Evolutionary conservation across 2,329 filamentous ascomycete species (phyloP).

Genomic region (Diaporthe amygdali): DNA sequence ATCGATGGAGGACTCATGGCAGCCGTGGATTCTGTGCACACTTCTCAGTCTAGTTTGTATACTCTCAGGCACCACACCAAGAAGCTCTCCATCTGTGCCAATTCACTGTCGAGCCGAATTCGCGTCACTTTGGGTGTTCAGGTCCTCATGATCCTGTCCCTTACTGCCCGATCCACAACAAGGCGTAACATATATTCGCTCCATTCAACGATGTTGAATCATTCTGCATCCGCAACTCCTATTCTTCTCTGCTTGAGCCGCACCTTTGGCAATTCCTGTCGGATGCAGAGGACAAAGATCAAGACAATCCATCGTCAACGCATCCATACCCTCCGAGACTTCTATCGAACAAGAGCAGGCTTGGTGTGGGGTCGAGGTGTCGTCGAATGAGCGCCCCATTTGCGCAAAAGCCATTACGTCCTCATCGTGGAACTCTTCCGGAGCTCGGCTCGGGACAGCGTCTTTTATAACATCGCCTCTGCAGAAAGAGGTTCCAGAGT

Average conservation of each 20-base stretch:
- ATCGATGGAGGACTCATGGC: neutral
- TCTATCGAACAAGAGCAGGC: no score
- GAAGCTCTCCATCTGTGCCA: neutral
- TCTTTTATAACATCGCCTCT: neutral
- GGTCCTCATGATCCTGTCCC: neutral
- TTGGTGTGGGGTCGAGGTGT: no score
- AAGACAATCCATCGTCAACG: no score
- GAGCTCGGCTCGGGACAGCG: no score
- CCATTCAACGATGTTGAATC: neutral
- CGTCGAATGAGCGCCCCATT: no score
- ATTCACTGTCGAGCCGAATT: neutral
- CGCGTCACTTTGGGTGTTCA: neutral
- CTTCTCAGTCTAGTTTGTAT: neutral
- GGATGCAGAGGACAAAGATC: no score
- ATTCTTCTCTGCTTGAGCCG: neutral
- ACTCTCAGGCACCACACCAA: neutral
- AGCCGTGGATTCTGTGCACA: neutral
- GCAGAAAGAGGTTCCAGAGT: neutral
- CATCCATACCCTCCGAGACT: no score
- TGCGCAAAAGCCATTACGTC: no score
- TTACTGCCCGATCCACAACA: neutral
- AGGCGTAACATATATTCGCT: neutral
- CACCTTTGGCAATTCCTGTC: neutral
- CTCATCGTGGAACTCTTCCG: no score
- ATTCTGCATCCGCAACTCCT: neutral